Base-by-base conservation (phyloP, 768 basidiomycete species). In the Suillus paluster region DNA sequence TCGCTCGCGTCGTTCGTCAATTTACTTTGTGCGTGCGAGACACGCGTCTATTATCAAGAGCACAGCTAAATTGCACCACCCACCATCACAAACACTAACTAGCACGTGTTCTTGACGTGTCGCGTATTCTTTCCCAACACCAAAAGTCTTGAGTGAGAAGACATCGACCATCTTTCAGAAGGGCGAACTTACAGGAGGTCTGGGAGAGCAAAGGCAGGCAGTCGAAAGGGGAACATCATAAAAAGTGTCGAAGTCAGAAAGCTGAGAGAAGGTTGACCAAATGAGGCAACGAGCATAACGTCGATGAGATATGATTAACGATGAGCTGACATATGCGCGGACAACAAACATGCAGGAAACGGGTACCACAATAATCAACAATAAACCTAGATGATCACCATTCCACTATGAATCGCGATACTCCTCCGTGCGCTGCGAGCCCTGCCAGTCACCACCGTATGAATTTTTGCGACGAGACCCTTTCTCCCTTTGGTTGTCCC, bases 71-170 rank as follows among this genome's bases (percentile, higher is more conserved):
- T 80, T 70, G 79, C 80, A 9, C 78, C 78, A 9, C 73, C 72
- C 68, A 79, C 81, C 55, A 63, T 65, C 30, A 30, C 30, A 30
- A 30, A 30, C 6, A 30, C 6, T 6, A 30, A 6, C 48, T 81
- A 80, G 75, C 70, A 75, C 30, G 78, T 81, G 5, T 83, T 80
- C 72, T n/a, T n/a, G n/a, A n/a, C n/a, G n/a, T n/a, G n/a, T n/a
- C n/a, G n/a, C n/a, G n/a, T n/a, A n/a, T n/a, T n/a, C n/a, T n/a
- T n/a, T n/a, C n/a, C n/a, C n/a, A n/a, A n/a, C n/a, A n/a, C n/a
- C n/a, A n/a, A n/a, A n/a, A n/a, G n/a, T 5, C 70, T 78, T 17
- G 76, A 80, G 61, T 68, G 79, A 33, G 79, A 80, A 58, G 77
- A 77, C 58, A 71, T 78, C 25, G 76, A 80, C 45, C 71, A 75